Evolutionary conservation across 495 filamentous ascomycete genomes (phyloP).

Genomic region (Peziza echinospora): DNA sequence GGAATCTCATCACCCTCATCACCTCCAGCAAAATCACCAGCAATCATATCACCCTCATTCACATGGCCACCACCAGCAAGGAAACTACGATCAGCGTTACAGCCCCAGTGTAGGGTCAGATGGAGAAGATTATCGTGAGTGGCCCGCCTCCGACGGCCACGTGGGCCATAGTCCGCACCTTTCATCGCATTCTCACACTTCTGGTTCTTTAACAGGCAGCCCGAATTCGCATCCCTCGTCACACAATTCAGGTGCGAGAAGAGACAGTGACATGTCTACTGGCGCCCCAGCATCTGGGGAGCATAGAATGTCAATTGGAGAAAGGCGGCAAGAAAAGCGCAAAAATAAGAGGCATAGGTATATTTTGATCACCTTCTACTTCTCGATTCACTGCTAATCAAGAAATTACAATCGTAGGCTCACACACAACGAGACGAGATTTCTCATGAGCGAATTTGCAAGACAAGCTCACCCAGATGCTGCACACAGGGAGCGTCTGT

Average conservation of each 20-base stretch:
- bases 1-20: constrained; percentile 11
- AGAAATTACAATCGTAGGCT: constrained; percentile 32
- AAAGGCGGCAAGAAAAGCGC: constrained; percentile 56
- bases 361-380: background rate
- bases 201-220: constrained; percentile 19
- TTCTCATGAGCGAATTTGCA: constrained; percentile 92
- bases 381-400: background rate
- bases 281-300: constrained; percentile 10
- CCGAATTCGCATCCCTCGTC: constrained; percentile 17
- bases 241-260: constrained; percentile 15
- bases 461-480: constrained; percentile 91
- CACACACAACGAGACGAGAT: constrained; percentile 90
- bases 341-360: constrained; percentile 60
- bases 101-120: constrained; percentile 13
- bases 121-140: constrained; percentile 16
- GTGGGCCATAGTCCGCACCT: constrained; percentile 12
- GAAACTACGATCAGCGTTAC: constrained; percentile 8
- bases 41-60: constrained; percentile 9
- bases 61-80: background rate
- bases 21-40: constrained; percentile 12
- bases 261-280: constrained; percentile 6
- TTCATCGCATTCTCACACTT: constrained; percentile 16
- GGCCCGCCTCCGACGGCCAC: constrained; percentile 14
- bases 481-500: constrained; percentile 72
- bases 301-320: constrained; percentile 22